Conservation (phyloP, 73 alveolate genomes). For the Symbiodinium natans region DNA sequence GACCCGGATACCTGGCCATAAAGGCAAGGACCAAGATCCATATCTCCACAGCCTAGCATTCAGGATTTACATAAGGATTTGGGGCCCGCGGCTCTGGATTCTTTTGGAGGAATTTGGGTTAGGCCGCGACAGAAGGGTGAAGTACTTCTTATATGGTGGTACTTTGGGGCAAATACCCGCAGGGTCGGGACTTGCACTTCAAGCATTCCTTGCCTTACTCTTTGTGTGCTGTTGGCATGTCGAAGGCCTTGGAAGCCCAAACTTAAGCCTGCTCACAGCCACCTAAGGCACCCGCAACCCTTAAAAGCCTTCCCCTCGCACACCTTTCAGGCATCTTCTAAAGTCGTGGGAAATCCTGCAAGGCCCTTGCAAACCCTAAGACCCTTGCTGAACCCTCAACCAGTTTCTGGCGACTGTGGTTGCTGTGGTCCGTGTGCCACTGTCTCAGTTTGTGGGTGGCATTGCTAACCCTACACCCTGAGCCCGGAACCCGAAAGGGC, state of each 20-base stretch:
- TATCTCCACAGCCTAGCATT: conserved; percentile 17
- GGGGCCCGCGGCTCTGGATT: background rate
- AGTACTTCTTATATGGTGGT: background rate
- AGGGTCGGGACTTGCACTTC: background rate
- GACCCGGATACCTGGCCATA: conserved; percentile 74
- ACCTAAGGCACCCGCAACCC: too few relatives aligned
- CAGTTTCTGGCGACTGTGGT: too few relatives aligned
- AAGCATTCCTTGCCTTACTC: background rate
- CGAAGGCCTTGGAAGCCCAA: too few relatives aligned
- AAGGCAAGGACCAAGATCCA: conserved; percentile 83
- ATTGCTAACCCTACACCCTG: background rate
- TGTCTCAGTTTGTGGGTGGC: too few relatives aligned
- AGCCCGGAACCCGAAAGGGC: background rate
- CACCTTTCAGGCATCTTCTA: too few relatives aligned
- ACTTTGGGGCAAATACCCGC: background rate
- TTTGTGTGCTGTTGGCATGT: too few relatives aligned
- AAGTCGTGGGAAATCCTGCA: too few relatives aligned
- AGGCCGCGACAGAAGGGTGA: background rate
- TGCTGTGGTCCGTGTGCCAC: background rate
- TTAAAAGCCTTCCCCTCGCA: too few relatives aligned
- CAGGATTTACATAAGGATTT: background rate
- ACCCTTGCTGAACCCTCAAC: too few relatives aligned
- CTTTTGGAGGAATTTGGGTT: background rate
- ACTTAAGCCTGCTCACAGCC: too few relatives aligned
- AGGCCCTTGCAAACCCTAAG: too few relatives aligned